A percentile compares a stretch with the other conserved stretches of the same genome.
Conservation (phyloP, 2,329 filamentous ascomycete genomes). For the Phialemoniopsis sp. region DNA sequence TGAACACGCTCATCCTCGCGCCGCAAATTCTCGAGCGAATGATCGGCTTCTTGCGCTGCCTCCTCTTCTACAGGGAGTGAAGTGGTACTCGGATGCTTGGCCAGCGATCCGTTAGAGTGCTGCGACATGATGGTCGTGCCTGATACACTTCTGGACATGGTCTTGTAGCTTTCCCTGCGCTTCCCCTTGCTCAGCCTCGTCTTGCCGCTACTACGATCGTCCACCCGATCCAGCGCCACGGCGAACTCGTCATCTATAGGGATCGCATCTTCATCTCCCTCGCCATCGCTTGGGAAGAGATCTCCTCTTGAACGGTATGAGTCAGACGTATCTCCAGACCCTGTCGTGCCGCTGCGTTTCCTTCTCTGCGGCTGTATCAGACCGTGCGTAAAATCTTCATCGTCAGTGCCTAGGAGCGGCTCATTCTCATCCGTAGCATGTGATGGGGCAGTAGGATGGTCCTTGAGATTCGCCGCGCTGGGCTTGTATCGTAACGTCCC, state of each 20-base stretch:
- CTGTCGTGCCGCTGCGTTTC: constrained; percentile 73
- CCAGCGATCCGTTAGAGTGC: constrained; percentile 18
- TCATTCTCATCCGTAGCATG: constrained; percentile 51
- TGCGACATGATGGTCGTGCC: constrained; percentile 50
- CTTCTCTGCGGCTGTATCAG: constrained; percentile 29
- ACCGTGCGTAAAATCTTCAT: constrained; percentile 36
- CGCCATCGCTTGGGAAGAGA: constrained; percentile 80
- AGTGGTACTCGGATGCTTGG: constrained; percentile 8
- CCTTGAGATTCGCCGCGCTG: constrained; percentile 84
- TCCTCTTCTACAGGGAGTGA: constrained; percentile 7
- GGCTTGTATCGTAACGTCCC: constrained; percentile 83
- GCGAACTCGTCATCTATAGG: constrained; percentile 90
- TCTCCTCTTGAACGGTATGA: constrained; percentile 86
- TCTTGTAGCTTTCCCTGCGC: constrained; percentile 15
- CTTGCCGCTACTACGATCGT: constrained; percentile 68
- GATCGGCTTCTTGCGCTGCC: constrained; percentile 12
- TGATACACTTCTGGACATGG: constrained; percentile 49
- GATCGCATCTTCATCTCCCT: constrained; percentile 89
- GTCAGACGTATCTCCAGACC: constrained; percentile 77
- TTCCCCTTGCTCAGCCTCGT: constrained; percentile 59
- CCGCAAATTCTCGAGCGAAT: constrained; percentile 46
- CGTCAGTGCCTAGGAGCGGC: constrained; percentile 59
- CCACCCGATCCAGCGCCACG: constrained; percentile 70
- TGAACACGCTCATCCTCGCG: constrained; percentile 47
- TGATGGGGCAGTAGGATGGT: constrained; percentile 62